Evolutionary conservation across 768 basidiomycete genomes (phyloP).

Genomic region (Russula sp.): DNA sequence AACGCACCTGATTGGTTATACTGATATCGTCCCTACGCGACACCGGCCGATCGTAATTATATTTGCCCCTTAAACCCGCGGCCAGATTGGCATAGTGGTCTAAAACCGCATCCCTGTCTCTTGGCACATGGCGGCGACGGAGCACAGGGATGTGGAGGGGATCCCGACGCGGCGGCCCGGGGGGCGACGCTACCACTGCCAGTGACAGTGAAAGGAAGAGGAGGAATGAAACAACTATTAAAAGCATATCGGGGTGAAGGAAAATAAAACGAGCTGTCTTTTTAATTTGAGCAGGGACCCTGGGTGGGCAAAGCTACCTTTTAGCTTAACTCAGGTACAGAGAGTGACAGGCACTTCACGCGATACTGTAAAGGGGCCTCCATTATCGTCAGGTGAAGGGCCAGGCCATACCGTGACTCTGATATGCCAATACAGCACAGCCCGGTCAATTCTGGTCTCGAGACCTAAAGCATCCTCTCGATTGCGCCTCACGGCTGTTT

Average conservation of each 20-base stretch:
- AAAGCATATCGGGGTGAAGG: slow-evolving; percentile 8
- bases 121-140: slow-evolving; percentile 31
- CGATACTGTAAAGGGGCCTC: no score
- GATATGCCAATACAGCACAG: no score
- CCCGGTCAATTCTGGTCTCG: no score
- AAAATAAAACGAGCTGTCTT: not conserved
- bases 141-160: slow-evolving; percentile 39
- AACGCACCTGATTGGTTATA: slow-evolving; percentile 48
- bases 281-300: not conserved
- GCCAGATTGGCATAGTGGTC: not conserved
- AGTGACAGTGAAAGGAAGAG: slow-evolving; percentile 29
- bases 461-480: no score
- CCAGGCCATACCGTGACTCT: no score
- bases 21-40: slow-evolving; percentile 37
- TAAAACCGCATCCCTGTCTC: not conserved
- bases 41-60: slow-evolving; percentile 31
- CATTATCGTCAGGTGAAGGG: no score
- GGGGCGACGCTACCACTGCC: slow-evolving; percentile 23
- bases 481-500: slow-evolving; percentile 35
- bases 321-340: no score
- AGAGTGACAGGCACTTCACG: no score
- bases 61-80: slow-evolving; percentile 35
- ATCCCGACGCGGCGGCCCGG: slow-evolving; percentile 31
- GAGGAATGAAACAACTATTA: slow-evolving; percentile 27
- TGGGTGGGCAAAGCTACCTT: no score